Conservation (phyloP, 2,329 filamentous ascomycete genomes). For the Bipolaris bicolor region DNA sequence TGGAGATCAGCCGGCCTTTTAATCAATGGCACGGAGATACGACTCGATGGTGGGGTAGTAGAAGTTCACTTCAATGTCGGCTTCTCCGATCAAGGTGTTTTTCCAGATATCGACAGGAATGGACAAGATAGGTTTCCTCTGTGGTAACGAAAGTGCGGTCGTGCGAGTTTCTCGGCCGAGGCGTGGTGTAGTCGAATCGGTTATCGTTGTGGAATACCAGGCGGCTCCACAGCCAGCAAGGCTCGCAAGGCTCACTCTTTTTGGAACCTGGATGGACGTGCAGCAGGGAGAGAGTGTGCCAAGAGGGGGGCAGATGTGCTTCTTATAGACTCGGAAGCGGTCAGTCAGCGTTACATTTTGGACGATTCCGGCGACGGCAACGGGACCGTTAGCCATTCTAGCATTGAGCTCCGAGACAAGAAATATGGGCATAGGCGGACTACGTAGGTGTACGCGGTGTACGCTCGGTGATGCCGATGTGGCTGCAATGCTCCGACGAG, state of each 20-base stretch:
- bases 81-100: not conserved
- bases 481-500: slow-evolving; percentile 1
- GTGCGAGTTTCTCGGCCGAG: not conserved
- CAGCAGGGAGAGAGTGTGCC: not conserved
- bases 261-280: not conserved
- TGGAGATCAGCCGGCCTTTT: not conserved
- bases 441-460: not conserved
- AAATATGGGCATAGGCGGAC: not conserved
- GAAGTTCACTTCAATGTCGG: not conserved
- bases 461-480: slow-evolving; percentile 12
- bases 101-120: too few species aligned
- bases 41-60: not conserved
- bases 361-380: not conserved
- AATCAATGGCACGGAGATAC: not conserved
- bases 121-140: too few species aligned
- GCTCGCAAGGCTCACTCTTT: not conserved
- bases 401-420: slow-evolving; percentile 11
- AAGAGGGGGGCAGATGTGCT: not conserved
- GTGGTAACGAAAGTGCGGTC: too few species aligned
- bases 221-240: not conserved
- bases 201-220: not conserved
- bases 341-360: not conserved
- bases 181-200: not conserved
- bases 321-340: not conserved
- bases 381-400: slow-evolving; percentile 5